Evolutionary conservation across 306 rosid genomes (phyloP), one percentile per base, ranked within the genome.

Genomic region (Cucumis cinereus): DNA sequence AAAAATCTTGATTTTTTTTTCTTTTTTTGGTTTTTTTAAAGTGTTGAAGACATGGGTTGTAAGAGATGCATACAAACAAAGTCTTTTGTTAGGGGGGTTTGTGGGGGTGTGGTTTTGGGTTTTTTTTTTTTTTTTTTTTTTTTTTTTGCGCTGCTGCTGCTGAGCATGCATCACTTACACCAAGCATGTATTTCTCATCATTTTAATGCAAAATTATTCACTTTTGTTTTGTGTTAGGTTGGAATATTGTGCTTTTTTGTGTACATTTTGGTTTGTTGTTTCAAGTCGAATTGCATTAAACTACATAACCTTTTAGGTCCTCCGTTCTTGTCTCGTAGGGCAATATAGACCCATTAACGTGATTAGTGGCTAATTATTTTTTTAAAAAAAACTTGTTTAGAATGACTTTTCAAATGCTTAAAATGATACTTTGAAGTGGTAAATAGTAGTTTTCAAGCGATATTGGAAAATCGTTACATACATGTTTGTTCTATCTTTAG

Each of bases 91-190:
- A 61, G 40, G 69, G n/a, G n/a, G 3, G 6, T 63, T 79, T 71
- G 80, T 60, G 38, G 9, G 69, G 24, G 55, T 40, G 79, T 82
- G 82, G 78, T 68, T 80, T 70, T 67, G 53, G 72, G 11, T 73
- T 61, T 33, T 40, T 73, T 79, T 66, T 63, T 79, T 72, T 53
- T 59, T 49, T 58, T 59, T 49, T 2, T 73, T 61, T 41, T 40
- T 73, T 79, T 71, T 57, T 79, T 72, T 58, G 45, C 40, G 14
- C 54, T 76, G 64, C 78, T 81, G 86, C 87, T 91, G 75, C 97
- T 87, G 92, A 77, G 98, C 91, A 91, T 93, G 98, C 97, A 87
- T 89, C 91, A 60, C 92, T 93, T 93, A 93, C 97, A 93, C 90
- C 90, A 87, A 83, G 84, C 87, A 85, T 93, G 92, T 86, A 79